Conservation (phyloP, 805 yeast genomes). For the Saturnispora dispora region DNA sequence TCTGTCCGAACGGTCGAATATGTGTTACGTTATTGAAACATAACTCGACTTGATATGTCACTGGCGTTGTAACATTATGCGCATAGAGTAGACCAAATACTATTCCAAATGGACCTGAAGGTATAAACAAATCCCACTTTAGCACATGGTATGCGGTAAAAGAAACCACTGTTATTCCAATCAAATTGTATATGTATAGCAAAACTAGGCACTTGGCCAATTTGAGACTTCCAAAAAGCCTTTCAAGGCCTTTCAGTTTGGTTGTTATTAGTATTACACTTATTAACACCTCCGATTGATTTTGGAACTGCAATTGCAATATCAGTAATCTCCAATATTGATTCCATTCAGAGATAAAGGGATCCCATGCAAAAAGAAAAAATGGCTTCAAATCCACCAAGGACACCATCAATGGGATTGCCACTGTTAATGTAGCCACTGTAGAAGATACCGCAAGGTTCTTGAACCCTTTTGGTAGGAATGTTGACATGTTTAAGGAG, state of each 20-base stretch:
- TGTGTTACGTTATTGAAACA: conserved; percentile 22
- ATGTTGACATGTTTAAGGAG: conserved; percentile 19
- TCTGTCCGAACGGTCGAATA: conserved; percentile 25
- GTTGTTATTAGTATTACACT: conserved; percentile 37
- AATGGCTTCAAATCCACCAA: conserved; percentile 36
- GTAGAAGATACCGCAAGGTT: conserved; percentile 33
- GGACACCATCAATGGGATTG: conserved; percentile 34
- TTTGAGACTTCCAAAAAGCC: conserved; percentile 48
- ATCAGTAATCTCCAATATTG: conserved; percentile 50
- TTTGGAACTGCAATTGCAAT: conserved; percentile 45
- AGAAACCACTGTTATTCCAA: conserved; percentile 27
- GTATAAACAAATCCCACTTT: conserved; percentile 34
- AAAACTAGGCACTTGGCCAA: conserved; percentile 39
- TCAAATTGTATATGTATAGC: conserved; percentile 39
- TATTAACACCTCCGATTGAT: conserved; percentile 49
- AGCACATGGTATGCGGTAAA: conserved; percentile 26
- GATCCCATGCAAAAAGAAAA: conserved; percentile 38
- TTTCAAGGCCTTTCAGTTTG: conserved; percentile 46
- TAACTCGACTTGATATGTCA: conserved; percentile 31
- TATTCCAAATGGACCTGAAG: conserved; percentile 37
- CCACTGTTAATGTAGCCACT: conserved; percentile 29
- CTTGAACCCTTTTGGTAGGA: conserved; percentile 26
- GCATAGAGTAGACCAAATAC: conserved; percentile 32
- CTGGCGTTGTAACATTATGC: conserved; percentile 33
- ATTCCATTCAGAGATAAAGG: conserved; percentile 43